Conservation (phyloP, 306 rosid genomes). For the Quercus aquifolioides region DNA sequence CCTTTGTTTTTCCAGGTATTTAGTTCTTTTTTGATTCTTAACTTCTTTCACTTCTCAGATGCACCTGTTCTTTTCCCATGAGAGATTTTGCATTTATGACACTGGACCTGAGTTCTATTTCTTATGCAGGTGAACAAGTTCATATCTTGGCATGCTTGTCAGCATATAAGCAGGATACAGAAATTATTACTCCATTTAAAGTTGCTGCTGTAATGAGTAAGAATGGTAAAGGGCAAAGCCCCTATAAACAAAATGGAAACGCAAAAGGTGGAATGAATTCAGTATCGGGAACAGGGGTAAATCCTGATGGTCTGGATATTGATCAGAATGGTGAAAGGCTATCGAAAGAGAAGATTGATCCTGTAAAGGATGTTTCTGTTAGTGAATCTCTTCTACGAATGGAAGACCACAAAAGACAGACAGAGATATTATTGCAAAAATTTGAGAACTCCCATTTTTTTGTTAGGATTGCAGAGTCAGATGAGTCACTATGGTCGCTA, state of each 20-base stretch:
- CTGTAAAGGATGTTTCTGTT: slow-evolving; percentile 39
- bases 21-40: slow-evolving; percentile 22
- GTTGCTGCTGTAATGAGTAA: slow-evolving; percentile 65
- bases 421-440: slow-evolving; percentile 58
- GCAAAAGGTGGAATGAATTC: slow-evolving; percentile 35
- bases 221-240: slow-evolving; percentile 54
- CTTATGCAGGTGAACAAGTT: slow-evolving; percentile 86
- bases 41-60: slow-evolving; percentile 24
- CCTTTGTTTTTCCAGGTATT: slow-evolving; percentile 91
- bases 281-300: slow-evolving; percentile 36
- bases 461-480: slow-evolving; percentile 80
- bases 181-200: slow-evolving; percentile 73
- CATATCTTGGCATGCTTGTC: slow-evolving; percentile 93
- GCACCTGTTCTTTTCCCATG: slow-evolving; percentile 30
- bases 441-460: slow-evolving; percentile 89
- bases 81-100: slow-evolving; percentile 13
- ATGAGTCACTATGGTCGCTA: slow-evolving; percentile 80
- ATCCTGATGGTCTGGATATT: slow-evolving; percentile 38
- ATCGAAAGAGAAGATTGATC: slow-evolving; percentile 26
- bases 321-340: slow-evolving; percentile 46
- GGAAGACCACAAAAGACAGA: slow-evolving; percentile 67
- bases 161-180: slow-evolving; percentile 77
- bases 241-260: slow-evolving; percentile 51
- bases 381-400: slow-evolving; percentile 63
- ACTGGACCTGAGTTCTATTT: slow-evolving; percentile 44